These are phyloP conservation scores for Cicer judaicum DNA, from an alignment of 306 rosid genomes.

Conservation along the genomic window DNA sequence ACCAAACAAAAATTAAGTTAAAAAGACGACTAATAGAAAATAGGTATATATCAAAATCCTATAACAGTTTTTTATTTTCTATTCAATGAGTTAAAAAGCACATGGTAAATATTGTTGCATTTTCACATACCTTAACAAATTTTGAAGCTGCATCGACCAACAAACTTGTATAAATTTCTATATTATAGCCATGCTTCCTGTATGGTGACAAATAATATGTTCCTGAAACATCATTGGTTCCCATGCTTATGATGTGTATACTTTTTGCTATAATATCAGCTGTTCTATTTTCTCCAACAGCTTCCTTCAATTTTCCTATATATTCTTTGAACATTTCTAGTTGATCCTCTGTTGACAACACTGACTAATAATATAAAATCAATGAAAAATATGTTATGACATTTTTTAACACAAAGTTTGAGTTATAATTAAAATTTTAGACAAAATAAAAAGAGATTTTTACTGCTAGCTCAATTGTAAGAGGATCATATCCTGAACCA, in stretches of 20 bases:
- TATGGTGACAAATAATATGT: slow-evolving; percentile 39
- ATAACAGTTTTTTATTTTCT: neutral
- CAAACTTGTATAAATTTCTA: slow-evolving; percentile 29
- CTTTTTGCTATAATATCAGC: slow-evolving; percentile 24
- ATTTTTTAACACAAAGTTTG: neutral
- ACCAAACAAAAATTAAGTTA: too few relatives aligned
- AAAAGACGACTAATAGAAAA: neutral
- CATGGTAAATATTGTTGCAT: slow-evolving; percentile 19
- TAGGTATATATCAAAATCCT: too few relatives aligned
- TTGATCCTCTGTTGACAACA: slow-evolving; percentile 42
- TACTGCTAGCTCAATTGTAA: slow-evolving; percentile 43
- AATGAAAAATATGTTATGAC: neutral
- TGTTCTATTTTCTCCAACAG: slow-evolving; percentile 42
- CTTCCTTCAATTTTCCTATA: slow-evolving; percentile 28
- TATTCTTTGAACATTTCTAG: slow-evolving; percentile 45
- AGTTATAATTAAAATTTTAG: neutral
- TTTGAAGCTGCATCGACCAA: slow-evolving; percentile 1
- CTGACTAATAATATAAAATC: slow-evolving; percentile 27
- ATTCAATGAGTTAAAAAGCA: neutral
- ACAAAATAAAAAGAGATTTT: neutral
- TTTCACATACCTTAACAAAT: slow-evolving; percentile 40
- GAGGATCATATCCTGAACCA: slow-evolving; percentile 56
- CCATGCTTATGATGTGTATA: slow-evolving; percentile 27
- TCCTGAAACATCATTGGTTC: slow-evolving; percentile 44
- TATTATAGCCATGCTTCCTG: slow-evolving; percentile 21